These are phyloP conservation scores for Ichthyophthirius multifiliis DNA, from an alignment of 169 alveolate genomes.

Conservation along the genomic window DNA sequence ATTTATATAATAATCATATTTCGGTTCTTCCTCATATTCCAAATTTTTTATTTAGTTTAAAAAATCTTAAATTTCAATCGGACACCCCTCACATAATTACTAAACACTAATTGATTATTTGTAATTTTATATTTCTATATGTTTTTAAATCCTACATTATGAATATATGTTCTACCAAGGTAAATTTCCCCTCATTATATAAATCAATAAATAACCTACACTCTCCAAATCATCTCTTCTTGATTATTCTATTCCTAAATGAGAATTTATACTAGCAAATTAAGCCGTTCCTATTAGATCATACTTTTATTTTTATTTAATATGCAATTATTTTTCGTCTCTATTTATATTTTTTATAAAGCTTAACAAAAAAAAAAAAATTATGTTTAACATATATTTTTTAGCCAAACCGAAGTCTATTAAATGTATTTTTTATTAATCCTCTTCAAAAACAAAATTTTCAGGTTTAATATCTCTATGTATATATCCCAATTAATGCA, in stretches of 20 bases:
- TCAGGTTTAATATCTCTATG: constrained; percentile 68
- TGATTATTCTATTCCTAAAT: constrained; percentile 62
- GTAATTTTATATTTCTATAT: too few species aligned
- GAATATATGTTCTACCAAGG: constrained; percentile 70
- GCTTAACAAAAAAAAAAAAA: constrained; percentile 25
- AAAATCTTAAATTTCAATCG: too few species aligned
- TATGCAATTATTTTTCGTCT: constrained; percentile 62
- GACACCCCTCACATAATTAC: too few species aligned
- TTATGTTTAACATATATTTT: constrained; percentile 16
- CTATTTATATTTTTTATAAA: constrained; percentile 41
- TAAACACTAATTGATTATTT: too few species aligned
- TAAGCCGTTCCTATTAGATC: constrained; percentile 66
- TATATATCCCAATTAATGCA: too few species aligned
- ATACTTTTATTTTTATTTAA: constrained; percentile 46
- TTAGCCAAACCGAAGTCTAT: constrained; percentile 59
- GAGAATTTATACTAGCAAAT: constrained; percentile 64
- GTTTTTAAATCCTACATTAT: too few species aligned
- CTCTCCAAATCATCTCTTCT: constrained; percentile 75
- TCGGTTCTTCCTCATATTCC: too few species aligned
- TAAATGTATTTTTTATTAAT: constrained; percentile 40
- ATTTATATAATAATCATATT: too few species aligned
- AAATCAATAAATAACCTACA: constrained; percentile 52
- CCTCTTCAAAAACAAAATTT: constrained; percentile 51
- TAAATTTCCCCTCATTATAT: constrained; percentile 40
- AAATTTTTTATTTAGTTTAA: too few species aligned